These are phyloP conservation scores for Arctostaphylos glauca DNA, from an alignment of 148 eudicot species.

Conservation along the genomic window DNA sequence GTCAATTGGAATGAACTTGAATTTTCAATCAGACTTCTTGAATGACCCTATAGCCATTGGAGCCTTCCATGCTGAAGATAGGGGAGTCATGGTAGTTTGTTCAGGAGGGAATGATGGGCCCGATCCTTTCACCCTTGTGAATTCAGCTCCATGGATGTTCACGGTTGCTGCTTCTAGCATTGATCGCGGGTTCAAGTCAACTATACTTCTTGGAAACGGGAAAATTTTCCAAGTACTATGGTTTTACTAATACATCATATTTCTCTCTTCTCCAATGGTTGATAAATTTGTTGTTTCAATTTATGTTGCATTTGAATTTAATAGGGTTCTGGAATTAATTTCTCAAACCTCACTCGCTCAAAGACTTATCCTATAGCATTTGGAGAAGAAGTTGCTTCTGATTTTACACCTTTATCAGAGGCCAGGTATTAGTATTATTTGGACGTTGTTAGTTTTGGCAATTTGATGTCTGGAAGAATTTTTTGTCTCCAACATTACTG, in stretches of 20 bases:
- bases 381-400: slow-evolving; percentile 49
- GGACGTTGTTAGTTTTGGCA: no score
- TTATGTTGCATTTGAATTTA: background rate
- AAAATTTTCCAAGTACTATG: slow-evolving; percentile 37
- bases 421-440: slow-evolving; percentile 36
- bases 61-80: slow-evolving; percentile 62
- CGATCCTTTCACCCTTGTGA: slow-evolving; percentile 42
- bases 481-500: no score
- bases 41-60: slow-evolving; percentile 62
- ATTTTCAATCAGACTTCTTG: slow-evolving; percentile 43
- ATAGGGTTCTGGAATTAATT: slow-evolving; percentile 58
- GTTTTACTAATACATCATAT: background rate
- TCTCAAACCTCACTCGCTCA: slow-evolving; percentile 41
- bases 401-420: slow-evolving; percentile 51
- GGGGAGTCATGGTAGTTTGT: slow-evolving; percentile 60
- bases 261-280: background rate
- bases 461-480: no score
- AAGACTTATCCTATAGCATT: slow-evolving; percentile 47
- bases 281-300: background rate
- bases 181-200: slow-evolving; percentile 51
- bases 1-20: slow-evolving; percentile 50
- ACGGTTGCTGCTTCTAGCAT: slow-evolving; percentile 68
- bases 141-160: slow-evolving; percentile 71
- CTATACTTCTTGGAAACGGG: slow-evolving; percentile 47
- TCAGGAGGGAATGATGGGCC: slow-evolving; percentile 77